Percentiles rank a stretch among this genome's conserved stretches.
Conservation (phyloP, 2,329 filamentous ascomycete species). For the Cladophialophora psammophila region DNA sequence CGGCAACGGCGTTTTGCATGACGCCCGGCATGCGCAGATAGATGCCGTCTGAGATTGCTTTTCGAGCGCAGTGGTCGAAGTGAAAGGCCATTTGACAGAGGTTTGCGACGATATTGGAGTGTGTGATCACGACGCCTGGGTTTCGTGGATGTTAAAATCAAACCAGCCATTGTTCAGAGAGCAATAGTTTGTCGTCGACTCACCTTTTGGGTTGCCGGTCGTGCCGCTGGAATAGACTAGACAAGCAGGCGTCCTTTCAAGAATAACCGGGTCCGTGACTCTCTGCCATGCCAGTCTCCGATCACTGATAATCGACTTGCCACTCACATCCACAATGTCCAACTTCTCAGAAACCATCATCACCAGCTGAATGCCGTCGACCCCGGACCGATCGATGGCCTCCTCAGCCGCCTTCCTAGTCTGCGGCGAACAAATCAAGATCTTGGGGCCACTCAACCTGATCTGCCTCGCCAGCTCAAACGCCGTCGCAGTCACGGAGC, state of each 20-base stretch:
- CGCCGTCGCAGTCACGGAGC: slow-evolving; percentile 58
- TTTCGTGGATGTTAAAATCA: neutral
- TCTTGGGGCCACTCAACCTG: slow-evolving; percentile 50
- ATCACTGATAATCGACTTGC: slow-evolving; percentile 46
- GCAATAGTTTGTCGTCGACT: neutral
- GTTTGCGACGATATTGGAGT: slow-evolving; percentile 33
- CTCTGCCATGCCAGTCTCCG: slow-evolving; percentile 59
- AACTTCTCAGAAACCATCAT: slow-evolving; percentile 52
- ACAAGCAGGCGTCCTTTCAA: slow-evolving; percentile 63
- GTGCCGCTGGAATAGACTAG: slow-evolving; percentile 81
- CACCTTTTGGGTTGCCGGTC: slow-evolving; percentile 74
- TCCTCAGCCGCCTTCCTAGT: slow-evolving; percentile 58
- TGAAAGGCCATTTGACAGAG: slow-evolving; percentile 33
- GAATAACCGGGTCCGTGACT: slow-evolving; percentile 58
- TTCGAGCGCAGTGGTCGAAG: slow-evolving; percentile 29
- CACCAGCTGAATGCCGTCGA: slow-evolving; percentile 58
- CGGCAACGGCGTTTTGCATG: slow-evolving; percentile 33
- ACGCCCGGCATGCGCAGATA: slow-evolving; percentile 34
- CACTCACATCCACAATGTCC: slow-evolving; percentile 36
- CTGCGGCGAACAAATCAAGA: slow-evolving; percentile 58
- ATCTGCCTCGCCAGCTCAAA: slow-evolving; percentile 61
- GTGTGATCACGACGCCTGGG: slow-evolving; percentile 30
- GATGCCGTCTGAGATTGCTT: slow-evolving; percentile 26
- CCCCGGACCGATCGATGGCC: slow-evolving; percentile 58
- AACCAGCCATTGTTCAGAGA: neutral